A percentile compares a stretch with the other conserved stretches of the same genome.
Evolutionary conservation across 768 basidiomycete species (phyloP).

Genomic region (Boletus subparvulus): DNA sequence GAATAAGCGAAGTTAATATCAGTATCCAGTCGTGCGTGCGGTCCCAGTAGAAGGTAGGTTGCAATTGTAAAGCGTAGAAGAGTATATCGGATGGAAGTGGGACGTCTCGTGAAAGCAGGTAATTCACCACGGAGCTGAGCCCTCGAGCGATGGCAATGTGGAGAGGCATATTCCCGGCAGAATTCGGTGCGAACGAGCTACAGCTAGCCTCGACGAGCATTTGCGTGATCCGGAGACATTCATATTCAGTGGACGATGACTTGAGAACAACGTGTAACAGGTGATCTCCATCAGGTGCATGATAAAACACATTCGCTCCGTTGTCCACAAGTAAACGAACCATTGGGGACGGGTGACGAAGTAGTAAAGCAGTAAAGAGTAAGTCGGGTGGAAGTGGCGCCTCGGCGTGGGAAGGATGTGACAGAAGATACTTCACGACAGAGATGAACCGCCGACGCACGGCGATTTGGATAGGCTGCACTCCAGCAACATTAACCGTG

Average conservation of each 20-base stretch:
- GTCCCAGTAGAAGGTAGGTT: too few relatives aligned
- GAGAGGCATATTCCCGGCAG: background rate
- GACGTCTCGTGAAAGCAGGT: background rate
- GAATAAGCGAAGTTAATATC: background rate
- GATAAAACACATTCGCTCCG: background rate
- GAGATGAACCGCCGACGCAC: background rate
- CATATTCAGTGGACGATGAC: background rate
- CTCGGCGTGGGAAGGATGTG: background rate
- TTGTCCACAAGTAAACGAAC: background rate
- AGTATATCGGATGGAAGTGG: background rate
- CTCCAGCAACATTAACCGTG: background rate
- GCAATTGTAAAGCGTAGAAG: too few relatives aligned
- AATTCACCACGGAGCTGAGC: background rate
- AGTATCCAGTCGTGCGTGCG: too few relatives aligned
- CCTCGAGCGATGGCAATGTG: background rate
- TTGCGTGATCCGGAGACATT: background rate
- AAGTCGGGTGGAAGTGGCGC: too few relatives aligned
- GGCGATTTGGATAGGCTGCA: background rate
- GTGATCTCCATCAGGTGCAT: background rate
- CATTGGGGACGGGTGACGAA: accelerated
- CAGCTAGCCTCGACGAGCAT: background rate
- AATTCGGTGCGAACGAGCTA: background rate
- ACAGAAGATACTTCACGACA: background rate
- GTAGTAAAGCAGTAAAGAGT: background rate
- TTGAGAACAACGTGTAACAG: background rate